Conservation (phyloP, 805 yeast species). For the Myxozyma lipomycoides region DNA sequence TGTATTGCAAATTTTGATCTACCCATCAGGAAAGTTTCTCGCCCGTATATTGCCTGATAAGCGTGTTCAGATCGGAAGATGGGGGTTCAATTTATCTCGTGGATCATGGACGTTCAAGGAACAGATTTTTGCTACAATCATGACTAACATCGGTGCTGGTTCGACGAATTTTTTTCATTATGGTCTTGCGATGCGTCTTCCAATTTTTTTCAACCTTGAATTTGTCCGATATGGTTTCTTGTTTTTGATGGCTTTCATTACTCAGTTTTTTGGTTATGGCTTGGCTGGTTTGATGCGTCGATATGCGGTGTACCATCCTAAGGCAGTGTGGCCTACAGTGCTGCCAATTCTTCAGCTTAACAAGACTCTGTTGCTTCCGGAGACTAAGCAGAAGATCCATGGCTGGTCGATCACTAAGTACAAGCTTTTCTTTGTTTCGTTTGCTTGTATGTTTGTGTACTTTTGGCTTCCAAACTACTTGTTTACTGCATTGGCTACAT, state of each 20-base stretch:
- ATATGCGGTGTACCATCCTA: slow-evolving; percentile 54
- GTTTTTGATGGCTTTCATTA: slow-evolving; percentile 47
- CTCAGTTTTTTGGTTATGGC: slow-evolving; percentile 63
- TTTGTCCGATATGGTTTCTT: slow-evolving; percentile 7
- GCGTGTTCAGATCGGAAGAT: slow-evolving; percentile 31
- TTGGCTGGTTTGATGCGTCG: slow-evolving; percentile 58
- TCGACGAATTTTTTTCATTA: slow-evolving; percentile 42
- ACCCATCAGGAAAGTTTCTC: slow-evolving; percentile 46
- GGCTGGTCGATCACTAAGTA: slow-evolving; percentile 60
- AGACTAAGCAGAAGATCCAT: slow-evolving; percentile 39
- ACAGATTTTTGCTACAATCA: slow-evolving; percentile 54
- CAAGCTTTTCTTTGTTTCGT: slow-evolving; percentile 45
- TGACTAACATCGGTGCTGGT: slow-evolving; percentile 26
- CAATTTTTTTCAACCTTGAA: slow-evolving; percentile 14
- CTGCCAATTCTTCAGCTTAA: slow-evolving; percentile 47
- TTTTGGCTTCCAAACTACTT: slow-evolving; percentile 61
- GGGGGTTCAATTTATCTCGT: slow-evolving; percentile 47
- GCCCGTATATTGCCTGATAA: slow-evolving; percentile 27
- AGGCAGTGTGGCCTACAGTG: slow-evolving; percentile 62
- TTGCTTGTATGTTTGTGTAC: slow-evolving; percentile 45
- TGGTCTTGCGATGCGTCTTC: slow-evolving; percentile 34
- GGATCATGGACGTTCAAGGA: slow-evolving; percentile 62
- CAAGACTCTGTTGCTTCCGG: slow-evolving; percentile 15
- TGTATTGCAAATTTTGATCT: slow-evolving; percentile 57
- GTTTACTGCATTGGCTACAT: slow-evolving; percentile 56